These are phyloP conservation scores for Boletellus ananiceps DNA, from an alignment of 768 basidiomycete genomes.

Conservation along the genomic window DNA sequence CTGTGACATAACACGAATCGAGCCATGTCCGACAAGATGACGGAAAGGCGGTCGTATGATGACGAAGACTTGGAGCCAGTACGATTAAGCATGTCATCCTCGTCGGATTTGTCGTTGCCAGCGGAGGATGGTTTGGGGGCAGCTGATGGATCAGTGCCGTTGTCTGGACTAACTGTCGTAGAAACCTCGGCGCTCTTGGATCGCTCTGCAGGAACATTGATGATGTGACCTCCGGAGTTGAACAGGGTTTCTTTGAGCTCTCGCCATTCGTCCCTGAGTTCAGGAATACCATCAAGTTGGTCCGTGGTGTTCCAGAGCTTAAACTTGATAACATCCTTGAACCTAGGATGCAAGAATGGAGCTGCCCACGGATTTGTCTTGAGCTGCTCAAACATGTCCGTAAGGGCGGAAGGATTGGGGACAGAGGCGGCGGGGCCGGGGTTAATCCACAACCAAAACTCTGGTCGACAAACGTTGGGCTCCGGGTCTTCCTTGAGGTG, in stretches of 20 bases:
- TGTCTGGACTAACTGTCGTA: conserved; percentile 14
- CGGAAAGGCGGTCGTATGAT: conserved; percentile 87
- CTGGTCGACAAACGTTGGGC: conserved; percentile 64
- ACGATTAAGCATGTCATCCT: conserved; percentile 65
- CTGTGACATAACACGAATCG: conserved; percentile 96
- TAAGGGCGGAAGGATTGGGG: conserved; percentile 75
- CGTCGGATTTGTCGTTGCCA: conserved; percentile 33
- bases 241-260: conserved; percentile 68
- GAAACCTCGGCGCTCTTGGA: conserved; percentile 27
- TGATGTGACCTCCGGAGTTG: conserved; percentile 79
- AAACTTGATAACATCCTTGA: conserved; percentile 90
- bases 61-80: conserved; percentile 84
- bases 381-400: conserved; percentile 80
- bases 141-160: conserved; percentile 18
- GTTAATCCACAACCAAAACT: conserved; percentile 98
- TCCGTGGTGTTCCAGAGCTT: conserved; percentile 98
- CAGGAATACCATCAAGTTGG: conserved; percentile 87
- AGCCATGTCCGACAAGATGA: conserved; percentile 95
- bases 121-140: conserved; percentile 19
- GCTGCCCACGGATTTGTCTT: conserved; percentile 89
- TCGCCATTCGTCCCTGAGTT: conserved; percentile 89
- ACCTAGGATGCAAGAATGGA: conserved; percentile 89
- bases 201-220: conserved; percentile 53
- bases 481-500: conserved; percentile 52
- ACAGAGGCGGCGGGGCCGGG: conserved; percentile 92